A percentile compares a stretch with the other conserved stretches of the same genome.
Evolutionary conservation across 2,329 filamentous ascomycete species (phyloP).

Genomic region (Diplodia corticola): DNA sequence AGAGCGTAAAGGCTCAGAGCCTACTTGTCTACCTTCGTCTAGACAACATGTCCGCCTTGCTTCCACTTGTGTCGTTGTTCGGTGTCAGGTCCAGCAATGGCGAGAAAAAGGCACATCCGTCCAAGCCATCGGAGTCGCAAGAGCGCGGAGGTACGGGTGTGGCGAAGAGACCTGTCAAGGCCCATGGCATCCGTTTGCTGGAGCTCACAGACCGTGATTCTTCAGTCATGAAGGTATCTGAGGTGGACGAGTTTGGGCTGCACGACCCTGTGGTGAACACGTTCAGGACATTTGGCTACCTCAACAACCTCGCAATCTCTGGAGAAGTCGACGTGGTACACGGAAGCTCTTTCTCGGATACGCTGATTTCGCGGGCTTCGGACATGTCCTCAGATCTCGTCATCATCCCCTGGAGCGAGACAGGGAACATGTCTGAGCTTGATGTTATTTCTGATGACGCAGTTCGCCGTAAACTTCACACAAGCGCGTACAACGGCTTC

Average conservation of each 20-base stretch:
- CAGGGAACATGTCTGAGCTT: slow-evolving; percentile 71
- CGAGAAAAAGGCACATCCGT: slow-evolving; percentile 41
- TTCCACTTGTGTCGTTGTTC: slow-evolving; percentile 79
- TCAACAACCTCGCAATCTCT: slow-evolving; percentile 80
- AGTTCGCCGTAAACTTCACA: slow-evolving; percentile 59
- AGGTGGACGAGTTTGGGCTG: slow-evolving; percentile 66
- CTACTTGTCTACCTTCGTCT: slow-evolving; percentile 80
- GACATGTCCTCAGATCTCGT: slow-evolving; percentile 63
- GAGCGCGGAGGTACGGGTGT: slow-evolving; percentile 19
- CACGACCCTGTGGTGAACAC: slow-evolving; percentile 84
- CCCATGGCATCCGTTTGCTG: slow-evolving; percentile 81
- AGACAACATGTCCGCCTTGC: slow-evolving; percentile 78
- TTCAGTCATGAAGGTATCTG: slow-evolving; percentile 90
- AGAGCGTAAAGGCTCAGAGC: slow-evolving; percentile 57
- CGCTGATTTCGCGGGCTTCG: slow-evolving; percentile 64
- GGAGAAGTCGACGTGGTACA: slow-evolving; percentile 80
- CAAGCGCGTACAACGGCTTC: slow-evolving; percentile 69
- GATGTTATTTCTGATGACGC: slow-evolving; percentile 50
- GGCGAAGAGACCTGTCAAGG: slow-evolving; percentile 59
- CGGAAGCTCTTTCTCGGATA: slow-evolving; percentile 74
- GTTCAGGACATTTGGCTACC: slow-evolving; percentile 82
- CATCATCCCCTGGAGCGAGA: slow-evolving; percentile 87
- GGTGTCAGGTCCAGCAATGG: slow-evolving; percentile 54
- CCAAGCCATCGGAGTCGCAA: slow-evolving; percentile 17
- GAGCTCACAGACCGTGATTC: slow-evolving; percentile 91